These are phyloP conservation scores for Mycena albidolilacea DNA, from an alignment of 768 basidiomycete genomes.

Conservation along the genomic window DNA sequence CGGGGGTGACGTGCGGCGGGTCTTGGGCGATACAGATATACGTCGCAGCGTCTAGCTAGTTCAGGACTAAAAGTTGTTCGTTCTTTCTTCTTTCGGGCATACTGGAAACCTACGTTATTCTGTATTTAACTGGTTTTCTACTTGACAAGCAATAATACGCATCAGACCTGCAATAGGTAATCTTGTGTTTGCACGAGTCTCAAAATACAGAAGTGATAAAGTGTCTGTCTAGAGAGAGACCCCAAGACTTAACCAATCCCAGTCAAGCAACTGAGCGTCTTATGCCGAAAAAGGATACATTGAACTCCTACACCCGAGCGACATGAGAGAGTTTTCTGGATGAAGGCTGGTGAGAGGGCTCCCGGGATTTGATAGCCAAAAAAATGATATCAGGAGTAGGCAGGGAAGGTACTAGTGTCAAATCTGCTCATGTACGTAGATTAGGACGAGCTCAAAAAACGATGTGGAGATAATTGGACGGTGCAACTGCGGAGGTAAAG, in stretches of 20 bases:
- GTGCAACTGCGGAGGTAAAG: background rate
- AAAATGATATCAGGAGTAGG: too few species aligned
- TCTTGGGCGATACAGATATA: constrained; percentile 23
- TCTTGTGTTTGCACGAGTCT: background rate
- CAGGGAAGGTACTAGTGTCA: too few species aligned
- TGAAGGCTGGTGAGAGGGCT: too few species aligned
- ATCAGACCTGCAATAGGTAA: background rate
- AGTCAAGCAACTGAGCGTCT: too few species aligned
- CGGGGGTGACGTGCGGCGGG: constrained; percentile 24
- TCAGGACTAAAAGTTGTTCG: background rate
- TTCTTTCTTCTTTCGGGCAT: constrained; percentile 3
- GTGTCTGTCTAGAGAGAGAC: too few species aligned
- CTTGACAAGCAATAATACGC: background rate
- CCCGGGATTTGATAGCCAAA: too few species aligned
- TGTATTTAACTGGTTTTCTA: constrained; percentile 5
- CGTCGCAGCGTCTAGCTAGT: background rate
- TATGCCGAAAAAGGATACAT: background rate
- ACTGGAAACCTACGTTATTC: constrained; percentile 12
- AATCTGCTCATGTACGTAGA: too few species aligned
- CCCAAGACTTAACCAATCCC: too few species aligned
- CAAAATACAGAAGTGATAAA: too few species aligned
- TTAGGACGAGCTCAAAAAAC: too few species aligned
- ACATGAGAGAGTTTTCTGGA: too few species aligned
- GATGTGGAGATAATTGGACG: background rate
- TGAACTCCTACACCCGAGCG: too few species aligned